Conservation (phyloP, 441 rosid species). For the Adansonia rubrostipa region DNA sequence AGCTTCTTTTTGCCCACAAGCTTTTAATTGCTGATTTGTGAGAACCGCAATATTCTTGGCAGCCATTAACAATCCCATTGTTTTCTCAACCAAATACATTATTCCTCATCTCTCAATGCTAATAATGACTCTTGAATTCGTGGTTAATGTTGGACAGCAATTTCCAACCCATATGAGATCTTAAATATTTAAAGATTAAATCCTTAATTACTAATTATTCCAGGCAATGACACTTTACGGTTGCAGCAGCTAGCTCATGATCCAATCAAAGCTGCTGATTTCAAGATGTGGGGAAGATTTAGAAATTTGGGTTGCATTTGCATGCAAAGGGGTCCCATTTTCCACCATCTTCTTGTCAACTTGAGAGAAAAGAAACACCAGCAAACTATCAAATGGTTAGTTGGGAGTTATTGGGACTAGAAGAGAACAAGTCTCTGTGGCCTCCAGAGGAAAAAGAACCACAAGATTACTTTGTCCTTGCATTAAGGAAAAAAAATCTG, state of each 20-base stretch:
- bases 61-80: neutral
- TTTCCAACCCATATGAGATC: constrained; percentile 9
- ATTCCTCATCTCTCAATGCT: neutral
- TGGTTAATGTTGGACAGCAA: constrained; percentile 12
- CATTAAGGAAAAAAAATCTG: neutral
- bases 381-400: constrained; percentile 30
- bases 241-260: neutral
- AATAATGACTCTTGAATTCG: neutral
- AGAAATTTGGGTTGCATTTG: constrained; percentile 16
- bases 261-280: constrained; percentile 22
- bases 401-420: constrained; percentile 34
- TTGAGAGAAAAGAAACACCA: constrained; percentile 27
- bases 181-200: neutral
- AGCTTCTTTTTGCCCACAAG: constrained; percentile 28
- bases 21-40: constrained; percentile 14
- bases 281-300: neutral
- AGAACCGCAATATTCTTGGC: constrained; percentile 9
- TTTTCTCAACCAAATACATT: constrained; percentile 23
- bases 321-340: constrained; percentile 32
- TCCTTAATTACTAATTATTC: neutral
- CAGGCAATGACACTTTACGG: neutral
- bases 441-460: constrained; percentile 8
- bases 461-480: constrained; percentile 11
- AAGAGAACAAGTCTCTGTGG: neutral
- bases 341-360: constrained; percentile 22